Evolutionary conservation across 768 basidiomycete genomes (phyloP).

Genomic region (Trametes sanguinea): DNA sequence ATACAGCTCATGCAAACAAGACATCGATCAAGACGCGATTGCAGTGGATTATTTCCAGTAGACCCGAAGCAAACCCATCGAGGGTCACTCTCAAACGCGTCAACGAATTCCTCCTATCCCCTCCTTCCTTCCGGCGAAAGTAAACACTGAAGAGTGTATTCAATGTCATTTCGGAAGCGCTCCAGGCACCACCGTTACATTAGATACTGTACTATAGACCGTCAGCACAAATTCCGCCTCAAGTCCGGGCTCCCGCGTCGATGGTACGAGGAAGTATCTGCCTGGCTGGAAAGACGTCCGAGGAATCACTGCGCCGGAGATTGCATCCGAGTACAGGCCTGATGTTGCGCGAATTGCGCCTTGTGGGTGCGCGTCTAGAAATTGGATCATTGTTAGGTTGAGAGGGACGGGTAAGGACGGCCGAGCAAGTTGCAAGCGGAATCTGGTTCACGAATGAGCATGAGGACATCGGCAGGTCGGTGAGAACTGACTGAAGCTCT

Average conservation of each 20-base stretch:
- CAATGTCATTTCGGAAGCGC: neutral
- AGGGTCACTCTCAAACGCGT: conserved; percentile 77
- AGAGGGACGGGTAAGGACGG: conserved; percentile 47
- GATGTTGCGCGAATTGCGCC: conserved; percentile 61
- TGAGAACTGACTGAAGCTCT: conserved; percentile 55
- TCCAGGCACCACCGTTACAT: conserved; percentile 3
- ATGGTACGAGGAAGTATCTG: conserved; percentile 73
- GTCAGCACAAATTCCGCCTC: conserved; percentile 59
- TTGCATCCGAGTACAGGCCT: conserved; percentile 75
- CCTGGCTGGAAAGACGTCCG: conserved; percentile 55
- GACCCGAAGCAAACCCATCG: conserved; percentile 80
- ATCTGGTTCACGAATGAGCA: conserved; percentile 39
- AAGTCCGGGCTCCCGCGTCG: conserved; percentile 66
- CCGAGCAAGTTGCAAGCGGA: conserved; percentile 65
- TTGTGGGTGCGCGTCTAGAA: conserved; percentile 32
- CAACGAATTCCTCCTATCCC: conserved; percentile 70
- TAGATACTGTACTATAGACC: conserved; percentile 42
- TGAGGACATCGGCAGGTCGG: neutral
- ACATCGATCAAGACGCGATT: conserved; percentile 67
- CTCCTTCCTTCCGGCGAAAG: conserved; percentile 23
- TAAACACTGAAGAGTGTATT: conserved; percentile 5
- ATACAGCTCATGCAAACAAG: conserved; percentile 47
- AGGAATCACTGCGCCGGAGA: conserved; percentile 70
- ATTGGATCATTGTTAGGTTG: conserved; percentile 61
- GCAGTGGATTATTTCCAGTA: conserved; percentile 82